phyloP scores from a whole-genome alignment of 352 stramenopile genomes.

The Globisporangium abappressorium region DNA sequence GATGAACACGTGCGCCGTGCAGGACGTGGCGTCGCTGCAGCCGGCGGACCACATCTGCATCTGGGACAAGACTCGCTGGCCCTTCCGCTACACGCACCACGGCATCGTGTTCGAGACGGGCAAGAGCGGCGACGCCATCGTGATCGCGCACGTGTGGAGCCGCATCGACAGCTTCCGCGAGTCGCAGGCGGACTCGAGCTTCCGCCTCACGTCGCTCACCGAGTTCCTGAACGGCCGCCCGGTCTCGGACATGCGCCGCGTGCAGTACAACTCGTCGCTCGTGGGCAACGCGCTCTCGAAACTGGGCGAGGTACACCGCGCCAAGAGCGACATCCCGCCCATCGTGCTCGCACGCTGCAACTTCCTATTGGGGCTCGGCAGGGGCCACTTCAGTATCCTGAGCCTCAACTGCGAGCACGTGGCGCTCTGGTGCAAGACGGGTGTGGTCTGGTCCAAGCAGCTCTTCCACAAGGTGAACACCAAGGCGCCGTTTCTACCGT shows the following conservation, averaged over 20 bases:
- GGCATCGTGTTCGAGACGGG: conserved; percentile 56
- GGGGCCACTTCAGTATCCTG: conserved; percentile 71
- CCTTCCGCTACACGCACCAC: conserved; percentile 77
- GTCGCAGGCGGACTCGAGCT: conserved; percentile 64
- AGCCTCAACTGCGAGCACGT: conserved; percentile 78
- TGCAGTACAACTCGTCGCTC: conserved; percentile 77
- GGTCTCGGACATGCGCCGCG: conserved; percentile 58
- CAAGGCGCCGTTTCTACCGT: conserved; percentile 46
- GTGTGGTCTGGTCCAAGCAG: conserved; percentile 74
- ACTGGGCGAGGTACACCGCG: conserved; percentile 61
- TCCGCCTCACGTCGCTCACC: conserved; percentile 60
- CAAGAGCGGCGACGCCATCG: conserved; percentile 41
- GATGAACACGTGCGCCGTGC: conserved; percentile 68
- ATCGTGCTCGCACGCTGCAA: conserved; percentile 69
- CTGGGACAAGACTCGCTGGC: conserved; percentile 76
- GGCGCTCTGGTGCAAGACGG: conserved; percentile 74
- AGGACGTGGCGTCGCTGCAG: conserved; percentile 54
- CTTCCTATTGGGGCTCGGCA: conserved; percentile 60
- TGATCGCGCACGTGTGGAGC: conserved; percentile 71
- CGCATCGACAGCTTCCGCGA: conserved; percentile 49
- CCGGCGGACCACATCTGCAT: conserved; percentile 72
- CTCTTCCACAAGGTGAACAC: conserved; percentile 46
- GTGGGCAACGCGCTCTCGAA: conserved; percentile 53
- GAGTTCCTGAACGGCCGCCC: conserved; percentile 66
- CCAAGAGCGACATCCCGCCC: conserved; percentile 53